phyloP scores from a whole-genome alignment of 371 early-diverging fungal species.

The Apophysomyces trapeziformis region DNA sequence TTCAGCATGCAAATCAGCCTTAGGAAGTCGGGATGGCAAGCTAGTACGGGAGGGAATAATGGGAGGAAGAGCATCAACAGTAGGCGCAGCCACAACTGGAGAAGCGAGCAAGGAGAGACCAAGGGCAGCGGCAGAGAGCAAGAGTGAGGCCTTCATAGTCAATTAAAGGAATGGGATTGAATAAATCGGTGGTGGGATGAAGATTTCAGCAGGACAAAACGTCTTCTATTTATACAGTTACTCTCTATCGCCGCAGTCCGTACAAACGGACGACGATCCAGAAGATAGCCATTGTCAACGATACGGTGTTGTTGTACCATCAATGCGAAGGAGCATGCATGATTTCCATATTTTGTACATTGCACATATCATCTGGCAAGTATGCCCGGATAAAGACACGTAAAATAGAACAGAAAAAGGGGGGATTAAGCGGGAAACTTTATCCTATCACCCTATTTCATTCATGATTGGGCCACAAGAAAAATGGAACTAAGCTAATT shows the following conservation, averaged over 20 bases:
- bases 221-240: slow-evolving; percentile 1
- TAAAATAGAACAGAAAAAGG: neutral
- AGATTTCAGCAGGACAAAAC: neutral
- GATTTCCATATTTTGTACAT: neutral
- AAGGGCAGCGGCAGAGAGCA: slow-evolving; percentile 1
- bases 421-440: neutral
- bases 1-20: slow-evolving; percentile 18
- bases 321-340: slow-evolving; percentile 2
- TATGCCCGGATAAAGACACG: neutral
- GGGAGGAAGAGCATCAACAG: neutral
- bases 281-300: neutral
- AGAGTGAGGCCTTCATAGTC: slow-evolving; percentile 8
- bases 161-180: neutral
- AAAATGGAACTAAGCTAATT: neutral
- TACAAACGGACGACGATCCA: neutral
- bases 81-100: neutral
- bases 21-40: neutral
- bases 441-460: neutral
- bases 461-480: neutral
- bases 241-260: neutral
- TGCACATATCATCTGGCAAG: neutral
- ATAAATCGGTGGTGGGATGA: neutral
- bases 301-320: slow-evolving; percentile 4
- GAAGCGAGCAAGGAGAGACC: slow-evolving; percentile 1
- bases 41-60: neutral